Conservation (phyloP, 495 filamentous ascomycete species). For the Aspergillus homomorphus region DNA sequence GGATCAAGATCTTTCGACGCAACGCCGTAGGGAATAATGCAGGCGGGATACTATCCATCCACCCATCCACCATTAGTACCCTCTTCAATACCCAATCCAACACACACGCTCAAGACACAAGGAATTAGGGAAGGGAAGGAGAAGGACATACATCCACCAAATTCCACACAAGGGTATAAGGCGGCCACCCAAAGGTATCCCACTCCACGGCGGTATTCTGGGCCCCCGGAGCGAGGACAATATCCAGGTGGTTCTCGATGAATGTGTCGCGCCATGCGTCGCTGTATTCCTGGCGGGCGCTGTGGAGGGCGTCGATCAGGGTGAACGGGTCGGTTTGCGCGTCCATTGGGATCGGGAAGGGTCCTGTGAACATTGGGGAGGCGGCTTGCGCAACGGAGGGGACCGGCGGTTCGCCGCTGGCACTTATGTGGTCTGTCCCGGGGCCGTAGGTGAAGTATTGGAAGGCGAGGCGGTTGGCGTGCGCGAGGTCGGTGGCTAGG, state of each 20-base stretch:
- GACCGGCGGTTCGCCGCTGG: slow-evolving; percentile 29
- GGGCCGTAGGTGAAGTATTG: slow-evolving; percentile 34
- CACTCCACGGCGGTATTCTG: slow-evolving; percentile 49
- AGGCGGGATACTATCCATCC: slow-evolving; percentile 35
- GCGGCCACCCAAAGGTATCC: slow-evolving; percentile 49
- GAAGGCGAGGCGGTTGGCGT: slow-evolving; percentile 27
- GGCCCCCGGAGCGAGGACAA: slow-evolving; percentile 43
- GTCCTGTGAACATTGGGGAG: slow-evolving; percentile 29
- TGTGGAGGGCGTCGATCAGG: slow-evolving; percentile 18
- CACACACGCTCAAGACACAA: no score
- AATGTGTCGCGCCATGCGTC: slow-evolving; percentile 23
- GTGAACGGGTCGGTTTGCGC: slow-evolving; percentile 17
- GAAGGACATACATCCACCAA: slow-evolving; percentile 46
- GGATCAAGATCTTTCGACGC: slow-evolving; percentile 36
- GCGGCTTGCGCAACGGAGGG: slow-evolving; percentile 16
- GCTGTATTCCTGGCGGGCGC: slow-evolving; percentile 7
- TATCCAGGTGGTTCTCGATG: slow-evolving; percentile 37
- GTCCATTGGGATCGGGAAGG: slow-evolving; percentile 13
- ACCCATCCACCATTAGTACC: no score
- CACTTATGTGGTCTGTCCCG: slow-evolving; percentile 19
- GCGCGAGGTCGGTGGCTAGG: slow-evolving; percentile 12
- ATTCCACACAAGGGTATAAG: slow-evolving; percentile 52
- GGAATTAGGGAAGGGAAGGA: not conserved
- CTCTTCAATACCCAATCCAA: no score
- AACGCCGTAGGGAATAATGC: slow-evolving; percentile 34